phyloP scores from a whole-genome alignment of 331 rosid species.

The Acacia pycnantha region DNA sequence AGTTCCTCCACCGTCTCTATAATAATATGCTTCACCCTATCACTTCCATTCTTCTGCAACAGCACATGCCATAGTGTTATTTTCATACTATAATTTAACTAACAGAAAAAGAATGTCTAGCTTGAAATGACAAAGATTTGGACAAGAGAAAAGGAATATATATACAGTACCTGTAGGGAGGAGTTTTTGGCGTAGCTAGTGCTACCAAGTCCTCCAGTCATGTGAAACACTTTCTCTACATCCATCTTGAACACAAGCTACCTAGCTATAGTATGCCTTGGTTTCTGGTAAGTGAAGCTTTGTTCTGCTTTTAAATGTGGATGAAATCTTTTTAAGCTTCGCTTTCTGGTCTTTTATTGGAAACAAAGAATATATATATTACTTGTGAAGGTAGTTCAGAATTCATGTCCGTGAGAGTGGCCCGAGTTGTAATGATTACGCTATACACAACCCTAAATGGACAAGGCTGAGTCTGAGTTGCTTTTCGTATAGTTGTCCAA shows the following conservation, averaged over 20 bases:
- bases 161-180: slow-evolving; percentile 39
- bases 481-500: neutral
- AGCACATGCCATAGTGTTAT: neutral
- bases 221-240: slow-evolving; percentile 56
- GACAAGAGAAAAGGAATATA: neutral
- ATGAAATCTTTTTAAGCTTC: neutral
- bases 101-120: neutral
- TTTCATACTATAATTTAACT: neutral
- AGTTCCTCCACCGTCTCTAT: slow-evolving; percentile 62
- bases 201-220: slow-evolving; percentile 60
- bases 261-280: neutral
- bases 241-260: slow-evolving; percentile 37
- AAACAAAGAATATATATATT: neutral
- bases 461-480: neutral
- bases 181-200: slow-evolving; percentile 67
- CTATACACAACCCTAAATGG: neutral
- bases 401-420: neutral
- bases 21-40: slow-evolving; percentile 77
- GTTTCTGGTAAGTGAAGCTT: neutral
- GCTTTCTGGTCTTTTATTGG: neutral
- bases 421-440: neutral
- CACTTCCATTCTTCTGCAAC: slow-evolving; percentile 71
- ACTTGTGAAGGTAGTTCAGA: neutral
- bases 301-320: neutral
- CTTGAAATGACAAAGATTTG: neutral